Evolutionary conservation across 768 basidiomycete species (phyloP).

Genomic region (Termitomyces sp.): DNA sequence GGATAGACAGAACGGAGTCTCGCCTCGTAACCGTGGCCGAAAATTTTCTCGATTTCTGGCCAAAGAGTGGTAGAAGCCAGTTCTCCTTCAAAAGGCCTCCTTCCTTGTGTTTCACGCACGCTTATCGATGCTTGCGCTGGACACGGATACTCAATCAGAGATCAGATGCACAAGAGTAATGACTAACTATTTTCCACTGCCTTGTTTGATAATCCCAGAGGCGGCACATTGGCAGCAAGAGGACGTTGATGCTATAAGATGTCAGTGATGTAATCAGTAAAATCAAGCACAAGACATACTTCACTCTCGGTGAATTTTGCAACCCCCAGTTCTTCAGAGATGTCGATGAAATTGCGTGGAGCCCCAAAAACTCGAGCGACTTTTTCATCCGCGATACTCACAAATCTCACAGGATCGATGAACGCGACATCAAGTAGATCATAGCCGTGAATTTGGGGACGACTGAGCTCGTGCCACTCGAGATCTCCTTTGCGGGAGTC

Average conservation of each 20-base stretch:
- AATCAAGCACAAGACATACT: constrained; percentile 27
- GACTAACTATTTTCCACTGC: constrained; percentile 66
- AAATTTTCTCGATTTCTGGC: constrained; percentile 96
- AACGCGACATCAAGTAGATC: constrained; percentile 81
- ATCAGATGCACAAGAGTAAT: neutral
- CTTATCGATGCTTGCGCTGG: constrained; percentile 1
- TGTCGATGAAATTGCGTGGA: constrained; percentile 70
- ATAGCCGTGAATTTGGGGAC: constrained; percentile 97
- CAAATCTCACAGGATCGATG: constrained; percentile 71
- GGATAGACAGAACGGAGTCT: constrained; percentile 4
- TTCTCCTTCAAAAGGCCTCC: constrained; percentile 85
- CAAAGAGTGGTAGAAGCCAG: constrained; percentile 84
- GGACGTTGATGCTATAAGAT: constrained; percentile 52
- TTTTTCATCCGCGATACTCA: constrained; percentile 94
- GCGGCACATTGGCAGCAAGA: constrained; percentile 83
- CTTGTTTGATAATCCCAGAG: constrained; percentile 92
- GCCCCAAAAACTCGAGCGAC: constrained; percentile 93
- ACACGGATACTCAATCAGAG: neutral
- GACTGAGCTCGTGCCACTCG: constrained; percentile 80
- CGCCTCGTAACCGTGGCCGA: constrained; percentile 97
- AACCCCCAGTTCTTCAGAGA: constrained; percentile 47
- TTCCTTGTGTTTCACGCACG: neutral
- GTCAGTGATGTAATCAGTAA: neutral
- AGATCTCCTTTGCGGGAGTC: constrained; percentile 3
- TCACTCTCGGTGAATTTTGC: constrained; percentile 43